Percentiles rank a stretch among this genome's conserved stretches.
Conservation (phyloP, 805 yeast species). For the Sugiyamaella qingdaonensis region DNA sequence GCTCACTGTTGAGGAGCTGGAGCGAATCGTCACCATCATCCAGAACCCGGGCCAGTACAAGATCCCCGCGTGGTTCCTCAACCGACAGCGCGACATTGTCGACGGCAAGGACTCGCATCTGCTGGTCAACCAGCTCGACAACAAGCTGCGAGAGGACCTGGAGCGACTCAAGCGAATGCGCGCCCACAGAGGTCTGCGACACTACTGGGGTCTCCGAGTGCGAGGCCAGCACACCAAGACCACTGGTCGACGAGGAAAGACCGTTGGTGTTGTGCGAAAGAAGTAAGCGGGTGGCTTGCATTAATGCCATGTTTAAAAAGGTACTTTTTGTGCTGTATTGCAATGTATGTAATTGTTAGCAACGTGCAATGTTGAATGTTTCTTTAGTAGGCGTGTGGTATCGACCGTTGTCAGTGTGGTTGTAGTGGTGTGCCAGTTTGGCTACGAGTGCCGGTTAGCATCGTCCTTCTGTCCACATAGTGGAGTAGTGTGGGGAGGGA, state of each 20-base stretch:
- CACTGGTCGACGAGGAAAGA: constrained; percentile 92
- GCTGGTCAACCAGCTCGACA: constrained; percentile 98
- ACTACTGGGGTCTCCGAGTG: constrained; percentile 99
- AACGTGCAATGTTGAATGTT: background rate
- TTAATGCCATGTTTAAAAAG: background rate
- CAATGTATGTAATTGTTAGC: background rate
- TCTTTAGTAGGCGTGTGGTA: no score
- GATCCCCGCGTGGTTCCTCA: constrained; percentile 99
- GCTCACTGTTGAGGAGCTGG: constrained; percentile 99
- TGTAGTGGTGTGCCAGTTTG: no score
- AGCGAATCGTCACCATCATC: constrained; percentile 99
- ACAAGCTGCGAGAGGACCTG: constrained; percentile 99
- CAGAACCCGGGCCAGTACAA: constrained; percentile 99
- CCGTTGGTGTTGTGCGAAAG: constrained; percentile 45
- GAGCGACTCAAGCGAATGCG: constrained; percentile 99
- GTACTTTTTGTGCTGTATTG: background rate
- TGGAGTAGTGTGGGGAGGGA: no score
- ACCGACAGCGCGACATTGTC: constrained; percentile 97
- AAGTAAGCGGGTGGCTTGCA: constrained; percentile 22
- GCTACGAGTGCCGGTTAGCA: no score
- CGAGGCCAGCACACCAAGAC: constrained; percentile 99
- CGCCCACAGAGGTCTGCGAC: constrained; percentile 99
- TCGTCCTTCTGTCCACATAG: no score
- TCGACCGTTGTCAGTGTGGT: no score
- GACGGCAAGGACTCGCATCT: constrained; percentile 99